Conservation (phyloP, 2,329 filamentous ascomycete species). For the Botryotinia narcissicola region DNA sequence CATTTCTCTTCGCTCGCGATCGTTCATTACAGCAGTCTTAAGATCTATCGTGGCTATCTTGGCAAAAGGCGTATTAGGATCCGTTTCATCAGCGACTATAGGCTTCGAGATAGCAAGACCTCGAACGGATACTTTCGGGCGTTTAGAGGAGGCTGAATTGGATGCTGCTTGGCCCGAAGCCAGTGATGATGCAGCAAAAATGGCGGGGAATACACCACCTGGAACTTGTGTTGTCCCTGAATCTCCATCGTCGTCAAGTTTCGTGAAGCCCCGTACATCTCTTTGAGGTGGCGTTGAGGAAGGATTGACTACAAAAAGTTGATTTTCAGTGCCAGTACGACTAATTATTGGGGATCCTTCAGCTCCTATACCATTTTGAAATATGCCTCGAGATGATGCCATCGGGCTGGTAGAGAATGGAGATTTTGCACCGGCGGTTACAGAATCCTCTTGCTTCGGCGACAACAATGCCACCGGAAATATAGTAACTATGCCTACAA, state of each 20-base stretch:
- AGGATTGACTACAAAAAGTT: conserved; percentile 38
- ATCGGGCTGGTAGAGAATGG: conserved; percentile 34
- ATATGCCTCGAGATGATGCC: conserved; percentile 28
- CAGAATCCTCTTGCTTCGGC: conserved; percentile 28
- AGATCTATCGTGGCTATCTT: conserved; percentile 39
- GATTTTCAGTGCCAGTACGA: conserved; percentile 30
- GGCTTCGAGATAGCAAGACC: conserved; percentile 37
- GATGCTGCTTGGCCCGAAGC: conserved; percentile 22
- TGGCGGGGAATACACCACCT: conserved; percentile 32
- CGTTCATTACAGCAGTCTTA: conserved; percentile 35
- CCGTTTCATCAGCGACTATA: conserved; percentile 24
- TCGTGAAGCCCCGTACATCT: conserved; percentile 31
- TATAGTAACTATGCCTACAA: conserved; percentile 33
- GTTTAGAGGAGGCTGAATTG: conserved; percentile 30
- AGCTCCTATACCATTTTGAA: conserved; percentile 24
- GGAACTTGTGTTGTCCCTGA: conserved; percentile 27
- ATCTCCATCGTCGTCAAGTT: conserved; percentile 24
- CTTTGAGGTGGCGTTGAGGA: conserved; percentile 30
- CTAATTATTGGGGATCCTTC: conserved; percentile 33
- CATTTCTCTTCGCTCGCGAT: conserved; percentile 35
- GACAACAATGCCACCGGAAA: conserved; percentile 32
- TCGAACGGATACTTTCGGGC: conserved; percentile 32
- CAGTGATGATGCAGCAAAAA: conserved; percentile 23
- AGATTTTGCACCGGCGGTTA: conserved; percentile 36
- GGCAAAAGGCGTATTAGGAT: conserved; percentile 29